Conservation (phyloP, 768 basidiomycete species). For the Chalciporus piperatus region DNA sequence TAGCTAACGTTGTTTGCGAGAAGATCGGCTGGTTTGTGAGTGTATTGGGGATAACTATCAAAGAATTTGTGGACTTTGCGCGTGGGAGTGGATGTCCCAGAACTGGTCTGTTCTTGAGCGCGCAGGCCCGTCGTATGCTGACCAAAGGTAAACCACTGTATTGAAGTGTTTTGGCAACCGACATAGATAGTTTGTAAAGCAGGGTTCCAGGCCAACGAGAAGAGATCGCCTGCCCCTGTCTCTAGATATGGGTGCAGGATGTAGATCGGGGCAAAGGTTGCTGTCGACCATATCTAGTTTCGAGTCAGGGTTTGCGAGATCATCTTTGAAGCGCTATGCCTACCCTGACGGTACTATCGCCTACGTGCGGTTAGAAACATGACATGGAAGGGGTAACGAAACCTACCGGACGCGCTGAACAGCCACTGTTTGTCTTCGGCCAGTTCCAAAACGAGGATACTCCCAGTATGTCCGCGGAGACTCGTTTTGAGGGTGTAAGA, state of each 20-base stretch:
- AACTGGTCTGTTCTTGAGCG: conserved; percentile 11
- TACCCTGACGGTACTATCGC: conserved; percentile 86
- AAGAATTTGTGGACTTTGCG: conserved; percentile 86
- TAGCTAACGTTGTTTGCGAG: conserved; percentile 53
- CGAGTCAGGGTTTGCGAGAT: conserved; percentile 5
- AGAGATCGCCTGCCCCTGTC: conserved; percentile 81
- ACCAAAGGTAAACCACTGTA: conserved; percentile 81
- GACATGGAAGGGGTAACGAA: background rate
- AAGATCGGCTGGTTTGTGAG: conserved; percentile 65
- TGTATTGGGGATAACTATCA: conserved; percentile 79
- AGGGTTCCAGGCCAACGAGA: conserved; percentile 78
- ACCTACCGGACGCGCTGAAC: conserved; percentile 83
- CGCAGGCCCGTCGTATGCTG: background rate
- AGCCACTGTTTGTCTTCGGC: conserved; percentile 78
- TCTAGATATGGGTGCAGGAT: conserved; percentile 77
- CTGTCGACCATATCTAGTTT: conserved; percentile 78
- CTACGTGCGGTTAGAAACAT: conserved; percentile 36
- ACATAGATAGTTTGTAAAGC: conserved; percentile 70
- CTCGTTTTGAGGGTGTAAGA: conserved; percentile 66
- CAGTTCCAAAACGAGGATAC: conserved; percentile 76
- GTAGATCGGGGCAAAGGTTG: conserved; percentile 61
- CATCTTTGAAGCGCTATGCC: conserved; percentile 15
- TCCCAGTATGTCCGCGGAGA: conserved; percentile 79
- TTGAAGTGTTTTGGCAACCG: conserved; percentile 90
- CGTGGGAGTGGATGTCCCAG: conserved; percentile 36